phyloP scores from a whole-genome alignment of 495 filamentous ascomycete genomes.

The Annulohypoxylon bovei region DNA sequence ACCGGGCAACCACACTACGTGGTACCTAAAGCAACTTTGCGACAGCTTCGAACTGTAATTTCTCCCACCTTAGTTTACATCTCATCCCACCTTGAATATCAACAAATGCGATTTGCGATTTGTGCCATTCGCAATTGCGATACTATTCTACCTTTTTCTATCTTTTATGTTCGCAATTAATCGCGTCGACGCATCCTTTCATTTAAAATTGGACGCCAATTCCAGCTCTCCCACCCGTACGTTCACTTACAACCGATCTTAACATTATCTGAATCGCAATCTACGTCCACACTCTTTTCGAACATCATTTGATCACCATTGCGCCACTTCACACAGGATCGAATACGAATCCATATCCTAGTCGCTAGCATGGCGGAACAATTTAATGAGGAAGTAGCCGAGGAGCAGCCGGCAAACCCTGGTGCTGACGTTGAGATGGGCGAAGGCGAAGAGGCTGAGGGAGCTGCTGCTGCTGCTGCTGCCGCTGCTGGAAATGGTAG shows the following conservation, averaged over 20 bases:
- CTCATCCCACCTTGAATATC: not conserved
- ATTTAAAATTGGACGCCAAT: not conserved
- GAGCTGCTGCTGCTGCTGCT: slow-evolving; percentile 15
- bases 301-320: not conserved
- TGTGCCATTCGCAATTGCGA: slow-evolving; percentile 13
- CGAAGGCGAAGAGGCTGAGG: slow-evolving; percentile 49
- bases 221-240: not conserved
- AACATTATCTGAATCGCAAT: not conserved
- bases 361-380: slow-evolving; percentile 51
- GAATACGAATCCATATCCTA: not conserved
- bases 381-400: slow-evolving; percentile 49
- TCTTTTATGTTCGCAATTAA: not conserved
- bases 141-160: not conserved
- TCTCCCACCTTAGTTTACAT: not conserved
- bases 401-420: slow-evolving; percentile 50
- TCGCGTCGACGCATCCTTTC: slow-evolving; percentile 13
- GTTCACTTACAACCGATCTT: not conserved
- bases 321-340: not conserved
- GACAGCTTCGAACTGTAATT: not conserved
- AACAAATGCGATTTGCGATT: slow-evolving; percentile 3
- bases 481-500: slow-evolving; percentile 28
- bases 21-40: not conserved
- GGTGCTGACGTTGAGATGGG: slow-evolving; percentile 63
- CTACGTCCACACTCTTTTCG: not conserved
- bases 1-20: slow-evolving; percentile 3